phyloP scores from a whole-genome alignment of 2,329 filamentous ascomycete genomes.

The Neophaeococcomyces aloes region DNA sequence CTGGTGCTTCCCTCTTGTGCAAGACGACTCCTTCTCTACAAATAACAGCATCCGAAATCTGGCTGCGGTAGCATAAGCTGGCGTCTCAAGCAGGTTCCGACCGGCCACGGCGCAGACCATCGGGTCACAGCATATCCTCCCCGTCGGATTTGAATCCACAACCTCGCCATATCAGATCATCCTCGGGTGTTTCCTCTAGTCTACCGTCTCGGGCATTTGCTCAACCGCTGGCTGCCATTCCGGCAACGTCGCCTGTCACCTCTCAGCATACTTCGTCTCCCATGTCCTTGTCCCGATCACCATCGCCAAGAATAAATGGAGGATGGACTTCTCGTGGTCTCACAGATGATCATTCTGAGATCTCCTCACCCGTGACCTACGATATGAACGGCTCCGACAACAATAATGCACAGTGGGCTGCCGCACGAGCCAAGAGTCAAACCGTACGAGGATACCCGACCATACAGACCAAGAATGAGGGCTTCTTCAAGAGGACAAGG shows the following conservation, averaged over 20 bases:
- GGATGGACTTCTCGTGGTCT: slow-evolving; percentile 81
- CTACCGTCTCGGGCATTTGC: slow-evolving; percentile 2
- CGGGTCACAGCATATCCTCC: slow-evolving; percentile 4
- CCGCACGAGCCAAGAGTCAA: slow-evolving; percentile 65
- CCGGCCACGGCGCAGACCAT: slow-evolving; percentile 3
- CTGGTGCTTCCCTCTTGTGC: too few species aligned
- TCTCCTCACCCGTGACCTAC: slow-evolving; percentile 46
- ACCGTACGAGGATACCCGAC: slow-evolving; percentile 65
- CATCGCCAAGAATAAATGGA: slow-evolving; percentile 71
- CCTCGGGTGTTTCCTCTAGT: slow-evolving; percentile 2
- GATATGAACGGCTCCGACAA: slow-evolving; percentile 43
- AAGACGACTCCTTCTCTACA: too few species aligned
- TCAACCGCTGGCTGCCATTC: slow-evolving; percentile 8
- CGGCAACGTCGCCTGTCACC: slow-evolving; percentile 1
- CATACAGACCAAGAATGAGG: slow-evolving; percentile 69
- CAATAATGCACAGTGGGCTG: slow-evolving; percentile 64
- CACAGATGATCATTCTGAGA: slow-evolving; percentile 60
- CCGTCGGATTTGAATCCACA: background rate
- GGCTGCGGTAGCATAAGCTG: background rate
- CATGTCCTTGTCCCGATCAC: slow-evolving; percentile 82
- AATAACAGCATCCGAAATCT: too few species aligned
- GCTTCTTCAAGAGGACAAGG: slow-evolving; percentile 79
- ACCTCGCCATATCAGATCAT: background rate
- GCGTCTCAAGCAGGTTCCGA: background rate
- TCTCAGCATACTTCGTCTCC: slow-evolving; percentile 40